These are phyloP conservation scores for Omphalotus guepiniiformis DNA, from an alignment of 768 basidiomycete genomes.

Conservation along the genomic window DNA sequence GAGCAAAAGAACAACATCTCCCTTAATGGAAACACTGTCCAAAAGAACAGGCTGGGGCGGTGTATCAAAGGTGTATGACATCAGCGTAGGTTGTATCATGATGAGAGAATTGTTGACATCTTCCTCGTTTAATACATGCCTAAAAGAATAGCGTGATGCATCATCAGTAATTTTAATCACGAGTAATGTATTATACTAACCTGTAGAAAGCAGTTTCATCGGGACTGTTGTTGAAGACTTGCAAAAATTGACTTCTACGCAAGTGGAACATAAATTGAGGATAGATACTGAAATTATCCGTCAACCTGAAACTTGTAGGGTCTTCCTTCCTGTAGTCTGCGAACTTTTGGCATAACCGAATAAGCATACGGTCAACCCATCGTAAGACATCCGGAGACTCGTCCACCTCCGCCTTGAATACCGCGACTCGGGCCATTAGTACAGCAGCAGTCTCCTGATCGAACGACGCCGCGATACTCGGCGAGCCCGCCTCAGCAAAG, in stretches of 20 bases:
- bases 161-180: too few relatives aligned
- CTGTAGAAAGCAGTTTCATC: constrained; percentile 99
- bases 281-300: constrained; percentile 97
- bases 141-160: constrained; percentile 24
- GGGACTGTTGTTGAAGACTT: constrained; percentile 99
- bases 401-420: constrained; percentile 99
- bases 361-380: constrained; percentile 98
- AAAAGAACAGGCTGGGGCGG: constrained; percentile 91
- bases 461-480: constrained; percentile 87
- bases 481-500: constrained; percentile 97
- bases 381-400: constrained; percentile 94
- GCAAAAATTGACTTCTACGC: constrained; percentile 94
- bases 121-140: constrained; percentile 93
- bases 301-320: constrained; percentile 85
- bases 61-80: constrained; percentile 95
- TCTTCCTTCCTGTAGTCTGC: constrained; percentile 99
- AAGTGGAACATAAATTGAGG: constrained; percentile 99
- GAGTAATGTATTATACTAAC: constrained; percentile 36
- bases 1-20: constrained; percentile 91
- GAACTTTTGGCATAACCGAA: constrained; percentile 97
- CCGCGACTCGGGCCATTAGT: constrained; percentile 96
- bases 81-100: constrained; percentile 99
- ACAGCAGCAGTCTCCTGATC: constrained; percentile 99
- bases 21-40: constrained; percentile 96
- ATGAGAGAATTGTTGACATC: constrained; percentile 99